Percentiles rank a stretch among this genome's conserved stretches.
These are phyloP conservation scores for Plasmodium coatneyi DNA, from an alignment of 169 alveolate species.

Conservation along the genomic window DNA sequence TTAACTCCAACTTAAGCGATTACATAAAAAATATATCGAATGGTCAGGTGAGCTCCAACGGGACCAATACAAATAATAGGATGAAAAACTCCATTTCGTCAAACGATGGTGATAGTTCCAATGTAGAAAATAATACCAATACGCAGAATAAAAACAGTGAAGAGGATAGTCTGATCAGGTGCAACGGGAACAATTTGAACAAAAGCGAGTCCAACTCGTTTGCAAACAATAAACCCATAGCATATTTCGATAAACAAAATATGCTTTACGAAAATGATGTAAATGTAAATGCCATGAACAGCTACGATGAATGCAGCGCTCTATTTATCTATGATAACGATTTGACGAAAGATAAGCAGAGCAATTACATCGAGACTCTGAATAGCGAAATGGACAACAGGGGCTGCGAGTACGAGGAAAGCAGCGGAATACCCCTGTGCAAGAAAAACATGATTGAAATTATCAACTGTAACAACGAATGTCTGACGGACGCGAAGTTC, in stretches of 20 bases:
- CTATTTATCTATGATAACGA: constrained; percentile 7
- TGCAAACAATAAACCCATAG: constrained; percentile 6
- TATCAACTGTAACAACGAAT: constrained; percentile 12
- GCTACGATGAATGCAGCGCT: constrained; percentile 14
- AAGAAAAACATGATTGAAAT: constrained; percentile 29
- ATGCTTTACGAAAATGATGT: constrained; percentile 20
- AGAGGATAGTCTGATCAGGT: constrained; percentile 1
- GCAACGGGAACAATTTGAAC: not conserved
- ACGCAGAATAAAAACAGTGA: constrained; percentile 15
- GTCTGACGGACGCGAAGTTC: constrained; percentile 1
- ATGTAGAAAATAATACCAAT: constrained; percentile 8
- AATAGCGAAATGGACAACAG: constrained; percentile 20
- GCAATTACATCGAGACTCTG: constrained; percentile 13
- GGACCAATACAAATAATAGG: constrained; percentile 1
- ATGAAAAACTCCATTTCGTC: constrained; percentile 11
- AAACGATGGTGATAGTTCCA: constrained; percentile 16
- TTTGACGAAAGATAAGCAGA: constrained; percentile 6
- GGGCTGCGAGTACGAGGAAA: not conserved
- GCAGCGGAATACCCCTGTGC: not conserved
- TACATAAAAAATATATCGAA: constrained; percentile 47
- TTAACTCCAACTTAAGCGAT: constrained; percentile 38
- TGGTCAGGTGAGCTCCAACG: constrained; percentile 6
- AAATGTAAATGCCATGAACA: constrained; percentile 10
- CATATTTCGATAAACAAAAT: constrained; percentile 3
- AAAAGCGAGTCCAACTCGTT: constrained; percentile 17